Evolutionary conservation across 2,329 filamentous ascomycete species (phyloP), one percentile per base, ranked within the genome.

Genomic region (Arthrobotrys musiformis): DNA sequence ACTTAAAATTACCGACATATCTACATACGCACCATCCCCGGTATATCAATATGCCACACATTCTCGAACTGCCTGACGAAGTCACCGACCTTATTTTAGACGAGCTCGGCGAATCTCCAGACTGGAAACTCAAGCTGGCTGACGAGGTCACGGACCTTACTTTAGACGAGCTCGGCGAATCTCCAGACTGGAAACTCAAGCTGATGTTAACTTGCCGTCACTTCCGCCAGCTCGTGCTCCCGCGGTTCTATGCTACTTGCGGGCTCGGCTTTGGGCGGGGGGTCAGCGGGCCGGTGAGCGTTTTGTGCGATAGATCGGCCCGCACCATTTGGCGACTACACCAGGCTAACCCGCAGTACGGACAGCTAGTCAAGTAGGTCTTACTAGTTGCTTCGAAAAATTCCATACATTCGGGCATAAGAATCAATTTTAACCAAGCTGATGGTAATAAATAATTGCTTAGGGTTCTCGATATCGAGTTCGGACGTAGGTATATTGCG

Each of bases 171-270:
- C 46, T 50, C 13, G 46, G 11, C 4, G 46, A 28, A 15, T 26
- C 13, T n/a, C 2, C 7, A 17, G 44, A 37, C 6, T 56, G 28
- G n/a, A 11, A 35, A 28, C 2, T 56, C 8, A 22, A 9, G 6
- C 30, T 56, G 2, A 56, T 35, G 30, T 19, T 17, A 22, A 66
- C 62, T 42, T 66, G 62, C 8, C 44, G 17, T 9, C 62, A n/a
- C 3, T 54, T 66, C 30, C 44, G 50, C 17, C 9, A 28, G 44
- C 30, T 42, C 11, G 33, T 42, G 19, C 22, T 54, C 7, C 62
- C 46, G 1, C 48, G 22, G 4, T 9, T 66, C 11, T 66, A 66
- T 33, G 54, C 46, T 0, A 6, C 8, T 13, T 52, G 28, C 24
- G 5, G 0, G n/a, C 24, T 64, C n/a, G 9, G 28, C 2, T 30